Conservation (phyloP, 306 rosid genomes). For the Quercus aquifolioides region DNA sequence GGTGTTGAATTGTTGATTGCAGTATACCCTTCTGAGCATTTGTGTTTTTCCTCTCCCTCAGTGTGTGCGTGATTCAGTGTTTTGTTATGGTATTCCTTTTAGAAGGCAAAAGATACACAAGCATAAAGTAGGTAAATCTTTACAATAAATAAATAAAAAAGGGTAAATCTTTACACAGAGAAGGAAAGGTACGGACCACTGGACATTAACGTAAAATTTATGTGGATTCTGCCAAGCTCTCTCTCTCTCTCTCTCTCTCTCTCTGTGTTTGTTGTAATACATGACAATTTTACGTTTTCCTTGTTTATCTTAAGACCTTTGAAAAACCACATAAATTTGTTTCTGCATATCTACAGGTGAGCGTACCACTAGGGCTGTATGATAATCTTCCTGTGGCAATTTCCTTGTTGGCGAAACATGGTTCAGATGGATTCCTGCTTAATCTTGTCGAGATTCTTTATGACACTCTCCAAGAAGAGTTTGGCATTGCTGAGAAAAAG, state of each 20-base stretch:
- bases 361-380: conserved; percentile 64
- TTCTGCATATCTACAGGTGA: conserved; percentile 49
- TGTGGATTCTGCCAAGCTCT: conserved; percentile 87
- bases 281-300: neutral
- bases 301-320: neutral
- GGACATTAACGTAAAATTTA: no score
- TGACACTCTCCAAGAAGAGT: conserved; percentile 39
- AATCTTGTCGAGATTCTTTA: conserved; percentile 61
- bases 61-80: no score
- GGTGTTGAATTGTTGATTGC: neutral
- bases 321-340: neutral
- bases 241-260: neutral
- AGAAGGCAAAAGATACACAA: neutral
- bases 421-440: conserved; percentile 77
- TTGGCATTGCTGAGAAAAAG: conserved; percentile 1
- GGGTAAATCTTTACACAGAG: neutral
- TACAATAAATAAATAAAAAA: neutral
- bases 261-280: neutral
- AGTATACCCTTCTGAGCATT: neutral
- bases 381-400: conserved; percentile 65
- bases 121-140: neutral
- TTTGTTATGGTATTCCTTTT: neutral
- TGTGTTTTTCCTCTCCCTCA: neutral
- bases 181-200: neutral
- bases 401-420: conserved; percentile 72